These are phyloP conservation scores for Cyclocybe aegerita DNA, from an alignment of 768 basidiomycete genomes.

Conservation along the genomic window DNA sequence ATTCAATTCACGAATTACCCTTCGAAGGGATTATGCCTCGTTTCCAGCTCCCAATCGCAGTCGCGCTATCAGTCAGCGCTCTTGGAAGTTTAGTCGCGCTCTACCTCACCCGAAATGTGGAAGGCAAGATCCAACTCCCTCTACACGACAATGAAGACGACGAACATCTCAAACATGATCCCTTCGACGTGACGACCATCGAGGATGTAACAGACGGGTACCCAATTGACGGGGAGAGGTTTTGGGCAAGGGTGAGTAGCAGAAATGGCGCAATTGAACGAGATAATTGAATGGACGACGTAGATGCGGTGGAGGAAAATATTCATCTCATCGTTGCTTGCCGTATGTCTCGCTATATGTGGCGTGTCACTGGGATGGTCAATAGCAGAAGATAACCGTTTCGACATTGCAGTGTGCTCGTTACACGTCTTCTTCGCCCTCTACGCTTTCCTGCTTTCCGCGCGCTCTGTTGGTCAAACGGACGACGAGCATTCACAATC, in stretches of 20 bases:
- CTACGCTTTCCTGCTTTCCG: conserved; percentile 56
- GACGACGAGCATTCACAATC: conserved; percentile 43
- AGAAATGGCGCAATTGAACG: conserved; percentile 34
- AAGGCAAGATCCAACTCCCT: conserved; percentile 43
- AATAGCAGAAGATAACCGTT: conserved; percentile 27
- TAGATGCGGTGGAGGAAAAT: conserved; percentile 66
- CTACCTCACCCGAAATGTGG: conserved; percentile 36
- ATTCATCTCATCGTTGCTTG: conserved; percentile 44
- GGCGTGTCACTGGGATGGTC: conserved; percentile 58
- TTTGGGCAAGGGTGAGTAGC: conserved; percentile 43
- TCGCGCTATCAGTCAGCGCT: conserved; percentile 41
- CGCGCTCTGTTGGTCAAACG: conserved; percentile 49
- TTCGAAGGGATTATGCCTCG: conserved; percentile 43
- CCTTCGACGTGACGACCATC: conserved; percentile 55
- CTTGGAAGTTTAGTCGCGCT: conserved; percentile 44
- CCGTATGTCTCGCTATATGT: conserved; percentile 47
- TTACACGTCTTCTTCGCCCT: conserved; percentile 55
- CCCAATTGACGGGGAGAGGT: conserved; percentile 28
- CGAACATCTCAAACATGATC: conserved; percentile 27
- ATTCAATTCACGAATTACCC: not conserved
- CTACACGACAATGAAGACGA: conserved; percentile 16
- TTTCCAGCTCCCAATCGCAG: conserved; percentile 58
- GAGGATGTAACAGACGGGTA: conserved; percentile 50
- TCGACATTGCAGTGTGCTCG: conserved; percentile 33
- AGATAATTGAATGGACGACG: conserved; percentile 3